These are phyloP conservation scores for Lachnellula subtilissima DNA, from an alignment of 2,329 filamentous ascomycete genomes.

Conservation along the genomic window DNA sequence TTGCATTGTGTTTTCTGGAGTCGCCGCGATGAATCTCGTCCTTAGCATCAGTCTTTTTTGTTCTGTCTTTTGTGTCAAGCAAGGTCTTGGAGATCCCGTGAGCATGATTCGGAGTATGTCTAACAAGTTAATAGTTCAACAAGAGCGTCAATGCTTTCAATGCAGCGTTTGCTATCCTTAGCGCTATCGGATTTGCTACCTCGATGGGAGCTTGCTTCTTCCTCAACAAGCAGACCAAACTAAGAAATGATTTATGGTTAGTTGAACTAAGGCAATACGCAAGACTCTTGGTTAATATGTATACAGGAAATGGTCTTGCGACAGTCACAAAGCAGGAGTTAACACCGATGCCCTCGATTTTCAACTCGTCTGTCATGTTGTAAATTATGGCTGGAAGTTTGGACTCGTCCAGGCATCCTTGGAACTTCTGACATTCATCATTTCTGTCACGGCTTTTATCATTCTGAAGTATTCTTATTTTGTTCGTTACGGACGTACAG, in stretches of 20 bases:
- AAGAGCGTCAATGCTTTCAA: constrained; percentile 16
- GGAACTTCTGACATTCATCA: constrained; percentile 18
- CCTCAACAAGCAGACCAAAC: constrained; percentile 9
- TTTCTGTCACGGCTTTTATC: constrained; percentile 15
- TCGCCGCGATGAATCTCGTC: constrained; percentile 15
- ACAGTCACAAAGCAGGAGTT: constrained; percentile 14
- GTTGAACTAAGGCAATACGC: not conserved
- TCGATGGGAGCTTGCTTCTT: constrained; percentile 18
- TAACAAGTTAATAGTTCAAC: constrained; percentile 13
- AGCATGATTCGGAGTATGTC: constrained; percentile 5
- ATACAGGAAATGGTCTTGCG: constrained; percentile 19
- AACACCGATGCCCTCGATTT: constrained; percentile 18
- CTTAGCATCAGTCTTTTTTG: constrained; percentile 10
- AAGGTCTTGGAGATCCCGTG: constrained; percentile 5
- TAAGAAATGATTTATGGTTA: constrained; percentile 18
- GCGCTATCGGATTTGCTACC: constrained; percentile 15
- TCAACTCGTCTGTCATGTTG: constrained; percentile 13
- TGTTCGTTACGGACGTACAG: constrained; percentile 11
- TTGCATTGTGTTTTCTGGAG: constrained; percentile 13
- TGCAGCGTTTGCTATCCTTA: constrained; percentile 16
- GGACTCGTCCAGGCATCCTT: constrained; percentile 19
- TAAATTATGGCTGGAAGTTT: constrained; percentile 21
- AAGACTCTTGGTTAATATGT: not conserved
- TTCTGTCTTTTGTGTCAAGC: constrained; percentile 14
- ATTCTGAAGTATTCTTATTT: constrained; percentile 17